phyloP scores from a whole-genome alignment of 2,329 filamentous ascomycete genomes.

The Elsinoe batatas region DNA sequence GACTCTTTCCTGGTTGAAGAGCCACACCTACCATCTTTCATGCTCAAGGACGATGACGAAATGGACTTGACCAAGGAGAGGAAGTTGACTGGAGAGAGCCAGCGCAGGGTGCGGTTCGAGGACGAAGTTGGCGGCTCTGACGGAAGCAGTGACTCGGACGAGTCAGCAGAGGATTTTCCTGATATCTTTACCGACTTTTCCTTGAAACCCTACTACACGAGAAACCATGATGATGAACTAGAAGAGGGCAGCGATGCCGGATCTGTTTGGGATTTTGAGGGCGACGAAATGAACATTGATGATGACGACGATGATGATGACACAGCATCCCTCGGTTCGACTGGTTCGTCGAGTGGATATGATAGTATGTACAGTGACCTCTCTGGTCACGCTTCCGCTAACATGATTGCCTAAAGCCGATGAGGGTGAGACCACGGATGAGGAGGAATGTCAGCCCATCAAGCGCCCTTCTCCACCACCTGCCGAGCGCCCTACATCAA shows the following conservation, averaged over 20 bases:
- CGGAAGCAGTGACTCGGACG: slow-evolving; percentile 23
- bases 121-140: slow-evolving; percentile 22
- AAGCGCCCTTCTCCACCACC: slow-evolving; percentile 11
- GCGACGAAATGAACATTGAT: slow-evolving; percentile 25
- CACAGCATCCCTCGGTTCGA: slow-evolving; percentile 21
- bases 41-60: slow-evolving; percentile 10
- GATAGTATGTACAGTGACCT: slow-evolving; percentile 23
- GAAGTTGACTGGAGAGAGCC: slow-evolving; percentile 19
- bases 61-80: neutral
- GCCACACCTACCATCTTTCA: slow-evolving; percentile 11
- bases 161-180: slow-evolving; percentile 25
- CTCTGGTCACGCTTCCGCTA: slow-evolving; percentile 17
- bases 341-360: slow-evolving; percentile 21
- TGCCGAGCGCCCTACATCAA: slow-evolving; percentile 1
- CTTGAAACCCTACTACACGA: slow-evolving; percentile 18
- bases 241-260: slow-evolving; percentile 23
- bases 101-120: slow-evolving; percentile 28
- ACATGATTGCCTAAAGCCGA: slow-evolving; percentile 23
- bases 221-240: slow-evolving; percentile 21
- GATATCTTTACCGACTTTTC: slow-evolving; percentile 26
- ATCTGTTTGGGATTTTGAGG: slow-evolving; percentile 28
- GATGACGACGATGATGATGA: slow-evolving; percentile 25
- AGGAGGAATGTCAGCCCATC: slow-evolving; percentile 15
- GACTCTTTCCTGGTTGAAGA: slow-evolving; percentile 4
- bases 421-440: slow-evolving; percentile 29